Conservation (phyloP, 805 yeast genomes). For the Wickerhamomyces bovis region DNA sequence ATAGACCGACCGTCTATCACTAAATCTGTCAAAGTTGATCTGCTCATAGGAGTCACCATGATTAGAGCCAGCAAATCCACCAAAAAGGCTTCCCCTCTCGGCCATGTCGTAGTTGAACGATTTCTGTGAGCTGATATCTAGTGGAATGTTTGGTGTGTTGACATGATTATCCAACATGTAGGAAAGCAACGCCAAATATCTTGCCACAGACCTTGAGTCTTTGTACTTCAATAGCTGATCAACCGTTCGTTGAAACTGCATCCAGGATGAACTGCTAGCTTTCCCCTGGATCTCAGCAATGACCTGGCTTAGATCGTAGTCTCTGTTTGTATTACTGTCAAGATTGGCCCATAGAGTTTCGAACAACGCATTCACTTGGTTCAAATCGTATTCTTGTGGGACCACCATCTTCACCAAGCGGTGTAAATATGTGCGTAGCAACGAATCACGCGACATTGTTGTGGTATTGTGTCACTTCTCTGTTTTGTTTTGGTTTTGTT, state of each 20-base stretch:
- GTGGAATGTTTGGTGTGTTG: conserved; percentile 2
- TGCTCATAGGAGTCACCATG: conserved; percentile 35
- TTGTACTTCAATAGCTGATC: conserved; percentile 26
- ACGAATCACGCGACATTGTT: conserved; percentile 6
- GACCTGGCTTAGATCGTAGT: conserved; percentile 1
- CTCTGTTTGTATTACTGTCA: not conserved
- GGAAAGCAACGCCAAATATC: conserved; percentile 23
- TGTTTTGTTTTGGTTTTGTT: conserved; percentile 1
- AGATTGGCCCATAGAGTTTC: conserved; percentile 18
- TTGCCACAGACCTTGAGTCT: conserved; percentile 28
- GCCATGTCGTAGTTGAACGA: not conserved
- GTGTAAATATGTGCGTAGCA: conserved; percentile 12
- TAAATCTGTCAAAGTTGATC: conserved; percentile 27
- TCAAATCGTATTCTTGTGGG: conserved; percentile 9
- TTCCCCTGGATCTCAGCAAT: conserved; percentile 1
- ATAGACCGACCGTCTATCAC: conserved; percentile 32
- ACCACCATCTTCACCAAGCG: conserved; percentile 14
- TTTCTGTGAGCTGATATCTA: conserved; percentile 1
- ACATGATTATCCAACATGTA: not conserved
- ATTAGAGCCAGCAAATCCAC: conserved; percentile 16
- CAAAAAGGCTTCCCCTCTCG: not conserved
- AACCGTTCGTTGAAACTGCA: conserved; percentile 27
- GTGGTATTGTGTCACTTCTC: too few relatives aligned
- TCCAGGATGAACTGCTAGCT: conserved; percentile 23
- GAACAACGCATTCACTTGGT: conserved; percentile 10